Evolutionary conservation across 805 yeast species (phyloP).

Genomic region (Metschnikowia picachoensis): DNA sequence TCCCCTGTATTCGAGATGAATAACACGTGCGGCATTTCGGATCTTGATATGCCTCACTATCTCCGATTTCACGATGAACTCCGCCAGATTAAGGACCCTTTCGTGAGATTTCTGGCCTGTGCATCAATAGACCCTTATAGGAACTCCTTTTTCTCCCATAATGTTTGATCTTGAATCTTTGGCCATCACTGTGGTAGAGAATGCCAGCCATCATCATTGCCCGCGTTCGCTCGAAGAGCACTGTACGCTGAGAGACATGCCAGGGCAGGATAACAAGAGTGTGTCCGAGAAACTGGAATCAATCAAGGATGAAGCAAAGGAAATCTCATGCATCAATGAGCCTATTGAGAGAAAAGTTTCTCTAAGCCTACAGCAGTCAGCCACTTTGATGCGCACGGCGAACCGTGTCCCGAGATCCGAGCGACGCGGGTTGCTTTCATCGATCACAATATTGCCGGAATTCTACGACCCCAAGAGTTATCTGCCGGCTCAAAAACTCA

Average conservation of each 20-base stretch:
- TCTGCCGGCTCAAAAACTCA: slow-evolving; percentile 45
- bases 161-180: slow-evolving; percentile 9
- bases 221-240: slow-evolving; percentile 5
- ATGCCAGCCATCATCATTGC: not conserved
- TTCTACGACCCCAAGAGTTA: slow-evolving; percentile 67
- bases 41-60: too few relatives aligned
- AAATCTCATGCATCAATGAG: too few relatives aligned
- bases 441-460: slow-evolving; percentile 58
- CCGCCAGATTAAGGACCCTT: too few relatives aligned
- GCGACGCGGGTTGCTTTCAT: slow-evolving; percentile 58
- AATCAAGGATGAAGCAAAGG: too few relatives aligned
- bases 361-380: not conserved
- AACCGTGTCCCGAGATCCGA: slow-evolving; percentile 20
- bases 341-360: not conserved
- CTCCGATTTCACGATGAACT: too few relatives aligned
- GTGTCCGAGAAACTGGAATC: not conserved
- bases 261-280: too few relatives aligned
- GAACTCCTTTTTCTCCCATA: not conserved
- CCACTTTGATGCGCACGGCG: not conserved
- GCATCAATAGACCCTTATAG: not conserved
- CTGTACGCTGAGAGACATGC: not conserved
- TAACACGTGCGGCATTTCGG: too few relatives aligned
- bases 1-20: too few relatives aligned
- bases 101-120: too few relatives aligned
- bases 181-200: slow-evolving; percentile 10